These are phyloP conservation scores for Phytopythium chamaehyphon DNA, from an alignment of 352 stramenopile species.

Conservation along the genomic window DNA sequence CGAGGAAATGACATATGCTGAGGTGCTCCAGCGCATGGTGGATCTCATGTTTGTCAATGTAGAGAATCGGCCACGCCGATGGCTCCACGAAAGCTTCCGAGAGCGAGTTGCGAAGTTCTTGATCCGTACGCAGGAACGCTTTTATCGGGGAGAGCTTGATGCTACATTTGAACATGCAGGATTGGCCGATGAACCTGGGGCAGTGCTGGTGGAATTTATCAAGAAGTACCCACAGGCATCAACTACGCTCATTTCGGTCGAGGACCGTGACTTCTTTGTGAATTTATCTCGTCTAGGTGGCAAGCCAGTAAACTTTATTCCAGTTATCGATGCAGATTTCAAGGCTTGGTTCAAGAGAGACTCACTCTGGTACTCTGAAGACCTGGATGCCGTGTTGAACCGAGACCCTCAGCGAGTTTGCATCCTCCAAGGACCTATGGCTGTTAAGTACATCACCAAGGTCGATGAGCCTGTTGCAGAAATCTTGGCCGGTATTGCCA, in stretches of 20 bases:
- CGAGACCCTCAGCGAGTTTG: constrained; percentile 77
- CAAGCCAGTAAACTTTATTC: constrained; percentile 89
- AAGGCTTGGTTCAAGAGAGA: constrained; percentile 90
- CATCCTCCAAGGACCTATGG: constrained; percentile 80
- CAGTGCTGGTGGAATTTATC: constrained; percentile 38
- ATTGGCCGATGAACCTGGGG: constrained; percentile 35
- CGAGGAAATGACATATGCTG: constrained; percentile 83
- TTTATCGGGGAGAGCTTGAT: constrained; percentile 27
- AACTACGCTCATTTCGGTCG: constrained; percentile 60
- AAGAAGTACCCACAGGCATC: constrained; percentile 42
- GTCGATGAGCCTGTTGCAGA: constrained; percentile 73
- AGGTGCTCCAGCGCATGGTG: constrained; percentile 77
- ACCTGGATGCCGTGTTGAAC: constrained; percentile 74
- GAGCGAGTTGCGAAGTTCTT: constrained; percentile 71
- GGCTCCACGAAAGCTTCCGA: constrained; percentile 68
- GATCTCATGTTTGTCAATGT: constrained; percentile 73
- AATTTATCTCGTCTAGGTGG: constrained; percentile 73
- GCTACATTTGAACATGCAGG: constrained; percentile 39
- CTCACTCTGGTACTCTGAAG: constrained; percentile 89
- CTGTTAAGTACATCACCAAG: constrained; percentile 73
- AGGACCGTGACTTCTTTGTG: constrained; percentile 81
- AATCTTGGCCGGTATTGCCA: constrained; percentile 66
- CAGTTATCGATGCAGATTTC: constrained; percentile 77
- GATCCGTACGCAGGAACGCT: constrained; percentile 59
- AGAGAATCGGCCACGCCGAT: constrained; percentile 46